Percentiles rank a stretch among this genome's conserved stretches.
Evolutionary conservation across 2,329 filamentous ascomycete species (phyloP).

Genomic region (Chrysoporthe puriensis): DNA sequence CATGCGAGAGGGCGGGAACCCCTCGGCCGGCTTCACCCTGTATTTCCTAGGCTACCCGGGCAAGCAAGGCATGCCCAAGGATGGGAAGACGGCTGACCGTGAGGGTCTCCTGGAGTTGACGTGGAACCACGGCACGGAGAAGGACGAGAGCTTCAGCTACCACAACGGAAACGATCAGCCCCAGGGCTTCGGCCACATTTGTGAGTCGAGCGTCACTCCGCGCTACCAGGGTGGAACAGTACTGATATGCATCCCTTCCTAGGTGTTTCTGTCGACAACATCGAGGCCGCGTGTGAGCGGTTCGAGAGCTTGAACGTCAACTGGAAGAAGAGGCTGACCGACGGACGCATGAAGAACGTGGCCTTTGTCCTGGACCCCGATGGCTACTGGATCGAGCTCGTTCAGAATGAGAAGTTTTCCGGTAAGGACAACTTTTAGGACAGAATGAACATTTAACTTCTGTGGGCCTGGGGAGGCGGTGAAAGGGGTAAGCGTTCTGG

Average conservation of each 20-base stretch:
- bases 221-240: not conserved
- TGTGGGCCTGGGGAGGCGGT: too few relatives aligned
- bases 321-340: conserved; percentile 96
- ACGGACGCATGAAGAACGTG: conserved; percentile 90
- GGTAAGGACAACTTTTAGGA: conserved; percentile 57
- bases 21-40: conserved; percentile 77
- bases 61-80: conserved; percentile 55
- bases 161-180: conserved; percentile 91
- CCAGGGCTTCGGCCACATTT: conserved; percentile 93
- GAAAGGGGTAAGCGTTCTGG: not conserved
- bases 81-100: conserved; percentile 63
- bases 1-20: conserved; percentile 71
- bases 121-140: conserved; percentile 84
- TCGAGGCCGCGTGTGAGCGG: conserved; percentile 84
- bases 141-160: conserved; percentile 81
- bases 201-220: conserved; percentile 50
- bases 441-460: not conserved
- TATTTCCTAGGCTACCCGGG: conserved; percentile 88
- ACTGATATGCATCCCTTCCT: conserved; percentile 2
- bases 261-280: conserved; percentile 81
- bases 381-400: conserved; percentile 78
- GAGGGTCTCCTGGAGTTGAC: conserved; percentile 92
- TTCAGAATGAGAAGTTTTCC: conserved; percentile 76
- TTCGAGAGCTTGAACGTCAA: conserved; percentile 81
- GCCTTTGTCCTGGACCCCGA: conserved; percentile 91